Base-by-base conservation (phyloP, 441 rosid genomes). In the Brassica hybrid region DNA sequence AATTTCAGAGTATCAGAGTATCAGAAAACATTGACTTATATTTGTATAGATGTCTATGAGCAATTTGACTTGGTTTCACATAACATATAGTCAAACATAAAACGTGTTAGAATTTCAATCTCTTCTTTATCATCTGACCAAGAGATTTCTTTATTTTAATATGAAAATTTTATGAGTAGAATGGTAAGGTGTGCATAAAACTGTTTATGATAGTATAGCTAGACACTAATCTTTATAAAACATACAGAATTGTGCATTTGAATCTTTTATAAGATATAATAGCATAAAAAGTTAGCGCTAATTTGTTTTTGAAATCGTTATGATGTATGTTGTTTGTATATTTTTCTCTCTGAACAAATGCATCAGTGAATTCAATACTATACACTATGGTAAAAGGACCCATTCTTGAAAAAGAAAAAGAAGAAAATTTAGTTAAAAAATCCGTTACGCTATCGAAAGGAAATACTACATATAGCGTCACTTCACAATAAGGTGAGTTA, bases 291-390 rank as follows among this genome's bases (percentile, higher is more conserved):
- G 13, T 45, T 45, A 43, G 50, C 50, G n/a, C 12, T 11, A 43
- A 11, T 12, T 43, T 43, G 12, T 43, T 45, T 12, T 13, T 11
- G 52, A 45, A 45, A 45, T 12, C 52, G 6, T 45, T 12, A 45
- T 65, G 72, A 67, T 57, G 50, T 43, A 56, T 57, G 38, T 8
- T 38, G 21, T 66, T 18, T 23, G 57, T 56, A 23, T 54, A 23
- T 18, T 41, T 50, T 14, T 50, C 16, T 50, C 17, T 50, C 17
- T 16, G 9, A 14, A 50, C 57, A 50, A 50, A 68, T 3, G 61
- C 68, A 68, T 17, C 52, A 19, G 36, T 36, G 12, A n/a, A 25
- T 27, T 30, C n/a, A 57, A 1, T 64, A 23, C 16, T 60, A 27
- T 25, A 60, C 9, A 59, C 27, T 12, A 19, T 21, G 32, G 63